Conservation (phyloP, 129 eudicot genomes). For the Lactuca sativa region DNA sequence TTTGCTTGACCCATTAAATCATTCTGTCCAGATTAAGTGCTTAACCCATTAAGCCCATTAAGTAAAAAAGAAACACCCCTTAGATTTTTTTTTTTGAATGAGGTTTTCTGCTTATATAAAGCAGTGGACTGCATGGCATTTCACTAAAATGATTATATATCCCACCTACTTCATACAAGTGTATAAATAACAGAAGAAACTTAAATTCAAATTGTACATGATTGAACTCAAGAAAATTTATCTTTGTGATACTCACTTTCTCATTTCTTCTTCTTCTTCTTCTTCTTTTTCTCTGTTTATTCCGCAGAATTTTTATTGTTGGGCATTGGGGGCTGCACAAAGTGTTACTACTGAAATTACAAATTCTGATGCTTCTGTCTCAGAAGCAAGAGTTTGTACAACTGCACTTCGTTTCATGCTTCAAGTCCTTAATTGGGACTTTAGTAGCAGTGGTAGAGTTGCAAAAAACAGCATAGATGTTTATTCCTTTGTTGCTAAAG, state of each 20-base stretch:
- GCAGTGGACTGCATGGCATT: not conserved
- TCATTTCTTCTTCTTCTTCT: not conserved
- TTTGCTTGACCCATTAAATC: too few species aligned
- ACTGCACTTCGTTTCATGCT: constrained; percentile 87
- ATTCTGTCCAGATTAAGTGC: not conserved
- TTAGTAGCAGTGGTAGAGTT: constrained; percentile 47
- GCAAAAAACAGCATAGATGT: constrained; percentile 59
- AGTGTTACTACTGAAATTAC: constrained; percentile 63
- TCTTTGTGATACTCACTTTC: constrained; percentile 19
- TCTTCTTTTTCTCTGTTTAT: constrained; percentile 12
- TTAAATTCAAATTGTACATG: constrained; percentile 7
- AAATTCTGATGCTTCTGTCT: constrained; percentile 60
- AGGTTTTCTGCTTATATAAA: too few species aligned
- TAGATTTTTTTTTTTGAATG: too few species aligned
- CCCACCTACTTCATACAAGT: not conserved
- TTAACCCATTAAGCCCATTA: not conserved
- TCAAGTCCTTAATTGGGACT: constrained; percentile 91
- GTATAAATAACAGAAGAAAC: constrained; percentile 9
- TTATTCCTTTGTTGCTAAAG: constrained; percentile 50
- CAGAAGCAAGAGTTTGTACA: constrained; percentile 86
- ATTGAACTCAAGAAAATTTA: constrained; percentile 1
- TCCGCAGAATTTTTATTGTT: constrained; percentile 70
- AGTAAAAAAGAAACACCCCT: not conserved
- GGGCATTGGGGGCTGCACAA: constrained; percentile 91
- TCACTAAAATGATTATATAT: not conserved